Evolutionary conservation across 495 filamentous ascomycete genomes (phyloP).

Genomic region (Penicillium bialowiezense): DNA sequence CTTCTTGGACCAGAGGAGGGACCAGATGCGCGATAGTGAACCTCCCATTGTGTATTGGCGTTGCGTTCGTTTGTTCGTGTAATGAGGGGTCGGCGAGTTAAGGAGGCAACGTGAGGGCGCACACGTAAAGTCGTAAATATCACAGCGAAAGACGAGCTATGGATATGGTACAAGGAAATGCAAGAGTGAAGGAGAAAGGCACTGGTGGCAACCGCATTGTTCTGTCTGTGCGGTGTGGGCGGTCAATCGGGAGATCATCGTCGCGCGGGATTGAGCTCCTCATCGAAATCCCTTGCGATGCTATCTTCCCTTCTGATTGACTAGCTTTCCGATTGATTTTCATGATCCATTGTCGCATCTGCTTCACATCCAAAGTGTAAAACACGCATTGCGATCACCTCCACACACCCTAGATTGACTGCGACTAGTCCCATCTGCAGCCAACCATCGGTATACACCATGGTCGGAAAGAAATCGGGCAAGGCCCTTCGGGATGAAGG

Average conservation of each 20-base stretch:
- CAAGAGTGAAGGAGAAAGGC: constrained; percentile 4
- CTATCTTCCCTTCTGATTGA: background rate
- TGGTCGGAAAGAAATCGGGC: constrained; percentile 65
- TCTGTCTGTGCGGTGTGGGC: constrained; percentile 28
- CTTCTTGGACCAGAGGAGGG: constrained; percentile 86
- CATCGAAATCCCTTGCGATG: constrained; percentile 6
- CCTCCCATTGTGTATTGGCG: constrained; percentile 64
- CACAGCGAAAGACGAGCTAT: background rate
- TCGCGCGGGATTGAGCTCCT: constrained; percentile 16
- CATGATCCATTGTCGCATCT: background rate
- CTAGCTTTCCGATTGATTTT: background rate
- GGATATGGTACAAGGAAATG: constrained; percentile 8
- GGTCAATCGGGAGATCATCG: constrained; percentile 26
- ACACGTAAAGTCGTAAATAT: background rate
- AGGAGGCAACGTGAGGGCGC: too few relatives aligned
- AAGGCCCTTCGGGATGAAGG: constrained; percentile 65
- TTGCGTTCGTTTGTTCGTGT: background rate
- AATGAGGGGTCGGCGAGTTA: too few relatives aligned
- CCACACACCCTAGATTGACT: constrained; percentile 20
- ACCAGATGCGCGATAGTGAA: constrained; percentile 71
- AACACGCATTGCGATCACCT: background rate
- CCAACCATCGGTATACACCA: constrained; percentile 23
- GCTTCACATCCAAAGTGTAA: background rate
- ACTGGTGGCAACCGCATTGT: constrained; percentile 28
- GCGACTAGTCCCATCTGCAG: constrained; percentile 6